Percentiles rank a stretch among this genome's conserved stretches.
These are phyloP conservation scores for Sporothrix brasiliensis DNA, from an alignment of 2,329 filamentous ascomycete genomes.

Conservation along the genomic window DNA sequence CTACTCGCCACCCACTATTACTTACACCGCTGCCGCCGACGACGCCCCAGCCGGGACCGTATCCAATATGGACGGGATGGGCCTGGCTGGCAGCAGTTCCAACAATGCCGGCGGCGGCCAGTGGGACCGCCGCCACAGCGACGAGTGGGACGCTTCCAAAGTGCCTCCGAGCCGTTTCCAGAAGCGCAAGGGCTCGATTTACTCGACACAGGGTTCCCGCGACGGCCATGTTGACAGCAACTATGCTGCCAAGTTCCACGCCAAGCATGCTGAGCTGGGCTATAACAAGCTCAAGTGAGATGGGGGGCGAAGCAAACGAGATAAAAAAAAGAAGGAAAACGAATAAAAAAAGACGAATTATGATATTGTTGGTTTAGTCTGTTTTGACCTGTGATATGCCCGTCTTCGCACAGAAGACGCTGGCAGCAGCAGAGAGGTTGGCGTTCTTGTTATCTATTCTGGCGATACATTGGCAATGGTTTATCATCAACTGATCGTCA, in stretches of 20 bases:
- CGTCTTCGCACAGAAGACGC: not conserved
- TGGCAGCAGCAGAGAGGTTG: not conserved
- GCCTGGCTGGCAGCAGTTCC: not conserved
- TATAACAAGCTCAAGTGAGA: constrained; percentile 44
- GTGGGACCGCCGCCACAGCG: constrained; percentile 30
- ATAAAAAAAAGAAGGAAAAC: not conserved
- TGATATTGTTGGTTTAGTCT: not conserved
- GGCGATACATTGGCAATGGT: constrained; percentile 11
- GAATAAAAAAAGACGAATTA: not conserved
- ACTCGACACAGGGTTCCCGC: constrained; percentile 64
- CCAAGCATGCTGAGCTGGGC: constrained; percentile 59
- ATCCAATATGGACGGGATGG: not conserved
- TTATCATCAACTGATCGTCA: not conserved
- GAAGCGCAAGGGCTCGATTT: constrained; percentile 70
- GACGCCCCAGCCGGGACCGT: constrained; percentile 4
- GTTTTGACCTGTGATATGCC: not conserved
- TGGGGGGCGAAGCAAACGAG: not conserved
- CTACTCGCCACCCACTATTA: constrained; percentile 28
- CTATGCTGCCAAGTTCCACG: constrained; percentile 62
- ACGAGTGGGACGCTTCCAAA: constrained; percentile 58
- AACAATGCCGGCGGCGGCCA: not conserved
- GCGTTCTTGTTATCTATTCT: constrained; percentile 14
- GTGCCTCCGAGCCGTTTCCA: constrained; percentile 69
- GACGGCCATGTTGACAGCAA: constrained; percentile 66
- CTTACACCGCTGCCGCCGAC: constrained; percentile 19